Evolutionary conservation across 768 basidiomycete genomes (phyloP).

Genomic region (Boletellus emodensis): DNA sequence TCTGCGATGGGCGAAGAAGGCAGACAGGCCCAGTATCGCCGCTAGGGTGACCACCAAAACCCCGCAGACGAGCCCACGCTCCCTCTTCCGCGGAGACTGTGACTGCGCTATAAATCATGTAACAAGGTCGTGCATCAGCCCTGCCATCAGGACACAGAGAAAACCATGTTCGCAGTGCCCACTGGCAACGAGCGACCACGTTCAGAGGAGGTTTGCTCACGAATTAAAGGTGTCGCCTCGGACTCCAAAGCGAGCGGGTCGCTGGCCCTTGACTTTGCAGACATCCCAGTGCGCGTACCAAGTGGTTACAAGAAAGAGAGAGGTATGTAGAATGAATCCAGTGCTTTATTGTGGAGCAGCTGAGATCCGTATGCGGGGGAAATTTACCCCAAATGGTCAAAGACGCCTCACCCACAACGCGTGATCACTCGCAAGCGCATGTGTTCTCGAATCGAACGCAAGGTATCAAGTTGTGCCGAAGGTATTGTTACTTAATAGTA

Average conservation of each 20-base stretch:
- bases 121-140: slow-evolving; percentile 1
- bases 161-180: background rate
- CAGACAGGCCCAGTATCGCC: slow-evolving; percentile 15
- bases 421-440: too few relatives aligned
- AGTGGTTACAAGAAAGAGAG: background rate
- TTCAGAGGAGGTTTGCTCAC: background rate
- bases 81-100: background rate
- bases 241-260: background rate
- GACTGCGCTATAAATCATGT: background rate
- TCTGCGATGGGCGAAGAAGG: slow-evolving; percentile 12
- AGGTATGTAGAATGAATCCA: background rate
- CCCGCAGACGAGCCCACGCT: slow-evolving; percentile 1
- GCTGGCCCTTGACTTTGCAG: background rate
- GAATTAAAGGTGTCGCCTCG: too few relatives aligned
- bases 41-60: slow-evolving; percentile 17
- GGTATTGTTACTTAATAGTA: slow-evolving; percentile 12
- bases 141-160: background rate
- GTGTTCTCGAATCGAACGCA: background rate
- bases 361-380: too few relatives aligned
- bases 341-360: too few relatives aligned
- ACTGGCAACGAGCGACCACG: background rate
- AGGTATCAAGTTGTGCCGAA: background rate
- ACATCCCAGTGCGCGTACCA: background rate
- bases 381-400: too few relatives aligned
- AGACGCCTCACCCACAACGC: too few relatives aligned